Evolutionary conservation across 306 rosid species (phyloP), one percentile per base, ranked within the genome.

Genomic region (Acacia acuminata): DNA sequence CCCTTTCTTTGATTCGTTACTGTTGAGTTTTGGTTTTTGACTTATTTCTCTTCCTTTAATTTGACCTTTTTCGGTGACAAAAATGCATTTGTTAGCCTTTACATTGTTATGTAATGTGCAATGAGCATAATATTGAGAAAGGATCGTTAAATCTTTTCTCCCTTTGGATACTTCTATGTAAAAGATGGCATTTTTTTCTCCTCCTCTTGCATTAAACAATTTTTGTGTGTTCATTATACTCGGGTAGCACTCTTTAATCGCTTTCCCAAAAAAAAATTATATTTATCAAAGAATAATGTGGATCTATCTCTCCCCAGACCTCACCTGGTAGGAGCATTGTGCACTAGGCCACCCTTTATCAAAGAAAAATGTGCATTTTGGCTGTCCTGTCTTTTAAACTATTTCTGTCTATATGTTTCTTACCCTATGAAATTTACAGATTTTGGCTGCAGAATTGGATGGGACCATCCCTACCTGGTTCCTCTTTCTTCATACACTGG

Each of bases 401-500:
- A 7, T 69, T 65, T 34, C 56, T 47, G 64, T 70, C 27, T 22
- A 3, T 76, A 51, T 86, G 81, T 69, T 81, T 76, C 77, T 79
- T 77, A 78, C 82, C 69, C 75, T 84, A 63, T 76, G 83, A 78
- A 71, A 74, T 79, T 74, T 84, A 73, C 96, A 96, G 99, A 84
- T 92, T 96, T 91, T 96, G 99, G 99, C 92, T 96, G 73, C 99
- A 96, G 85, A 96, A 96, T 84, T 96, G 99, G 99, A 88, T 92
- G 88, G 98, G 99, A 76, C 97, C 98, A 40, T 94, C 98, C 60
- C 83, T 96, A 68, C 87, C 92, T 63, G 91, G 94, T 82, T 96
- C 97, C 68, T 88, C 92, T 67, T 96, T 90, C 88, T 91, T 89
- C 86, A 86, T 96, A 91, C 96, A 93, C 78, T 92, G 97, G 99